Evolutionary conservation across 1,284 basidiomycete genomes (phyloP).

Genomic region (Naganishia cerealis): DNA sequence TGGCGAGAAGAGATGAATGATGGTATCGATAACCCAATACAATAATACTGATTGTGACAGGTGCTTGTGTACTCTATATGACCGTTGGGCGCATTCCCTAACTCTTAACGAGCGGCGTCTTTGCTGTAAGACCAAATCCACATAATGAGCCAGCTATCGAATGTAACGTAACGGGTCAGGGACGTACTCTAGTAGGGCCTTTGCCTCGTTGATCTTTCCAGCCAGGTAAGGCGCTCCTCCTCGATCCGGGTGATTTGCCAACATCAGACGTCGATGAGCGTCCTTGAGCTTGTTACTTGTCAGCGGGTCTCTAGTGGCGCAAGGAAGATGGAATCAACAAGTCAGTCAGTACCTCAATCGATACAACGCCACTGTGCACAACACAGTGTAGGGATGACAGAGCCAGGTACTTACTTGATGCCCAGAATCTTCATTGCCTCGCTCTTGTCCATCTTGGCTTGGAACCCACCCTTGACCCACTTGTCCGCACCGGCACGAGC

Average conservation of each 20-base stretch:
- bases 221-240: constrained; percentile 94
- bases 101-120: constrained; percentile 1
- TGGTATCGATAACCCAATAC: constrained; percentile 24
- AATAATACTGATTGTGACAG: constrained; percentile 7
- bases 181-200: constrained; percentile 69
- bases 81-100: neutral
- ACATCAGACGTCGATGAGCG: constrained; percentile 86
- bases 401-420: constrained; percentile 67
- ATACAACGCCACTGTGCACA: neutral
- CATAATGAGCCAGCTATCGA: neutral
- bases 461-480: constrained; percentile 93
- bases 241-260: constrained; percentile 93
- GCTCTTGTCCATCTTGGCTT: constrained; percentile 88
- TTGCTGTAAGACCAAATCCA: constrained; percentile 3
- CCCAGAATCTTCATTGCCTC: constrained; percentile 90
- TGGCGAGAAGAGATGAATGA: constrained; percentile 6
- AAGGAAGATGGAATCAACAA: neutral
- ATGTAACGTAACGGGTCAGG: neutral
- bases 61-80: constrained; percentile 1
- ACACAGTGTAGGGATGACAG: neutral
- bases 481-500: constrained; percentile 69
- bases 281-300: constrained; percentile 77
- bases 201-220: constrained; percentile 96
- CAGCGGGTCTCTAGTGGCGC: constrained; percentile 66
- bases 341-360: neutral